phyloP scores from a whole-genome alignment of 495 filamentous ascomycete species.

The Elasticomyces elasticus region DNA sequence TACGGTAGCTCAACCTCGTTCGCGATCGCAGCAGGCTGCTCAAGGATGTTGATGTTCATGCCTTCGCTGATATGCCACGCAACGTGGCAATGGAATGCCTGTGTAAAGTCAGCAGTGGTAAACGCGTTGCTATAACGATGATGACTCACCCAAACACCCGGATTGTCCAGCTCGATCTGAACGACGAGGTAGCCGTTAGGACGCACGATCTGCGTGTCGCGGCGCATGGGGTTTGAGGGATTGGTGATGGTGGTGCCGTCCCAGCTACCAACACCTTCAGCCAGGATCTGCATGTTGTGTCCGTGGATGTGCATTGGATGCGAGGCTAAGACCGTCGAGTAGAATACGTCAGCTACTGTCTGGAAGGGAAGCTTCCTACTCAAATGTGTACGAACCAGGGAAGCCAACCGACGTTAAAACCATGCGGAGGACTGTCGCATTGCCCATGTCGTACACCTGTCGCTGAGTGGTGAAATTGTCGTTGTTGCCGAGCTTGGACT shows the following conservation, averaged over 20 bases:
- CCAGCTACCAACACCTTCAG: conserved; percentile 40
- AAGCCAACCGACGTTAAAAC: conserved; percentile 6
- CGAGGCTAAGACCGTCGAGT: neutral
- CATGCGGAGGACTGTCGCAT: conserved; percentile 40
- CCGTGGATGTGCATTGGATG: conserved; percentile 8
- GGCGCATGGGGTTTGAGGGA: conserved; percentile 41
- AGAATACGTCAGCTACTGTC: too few species aligned
- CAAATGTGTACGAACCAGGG: too few species aligned
- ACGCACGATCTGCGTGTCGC: conserved; percentile 43
- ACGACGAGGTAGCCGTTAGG: conserved; percentile 26
- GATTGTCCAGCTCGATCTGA: conserved; percentile 21
- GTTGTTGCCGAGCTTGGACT: conserved; percentile 42
- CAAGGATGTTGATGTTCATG: conserved; percentile 19
- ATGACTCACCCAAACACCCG: conserved; percentile 18
- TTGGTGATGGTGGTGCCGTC: conserved; percentile 35
- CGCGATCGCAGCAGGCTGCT: conserved; percentile 9
- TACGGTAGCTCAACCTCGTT: conserved; percentile 10
- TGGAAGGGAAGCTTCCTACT: too few species aligned
- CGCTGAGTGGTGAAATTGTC: conserved; percentile 33
- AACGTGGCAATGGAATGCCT: conserved; percentile 22
- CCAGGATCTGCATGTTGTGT: conserved; percentile 43
- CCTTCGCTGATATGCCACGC: conserved; percentile 22
- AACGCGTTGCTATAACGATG: neutral
- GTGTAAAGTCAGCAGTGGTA: neutral
- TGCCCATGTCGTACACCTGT: conserved; percentile 48